Percentiles rank a stretch among this genome's conserved stretches.
These are phyloP conservation scores for Boeremia lycopersici DNA, from an alignment of 2,329 filamentous ascomycete genomes.

Conservation along the genomic window DNA sequence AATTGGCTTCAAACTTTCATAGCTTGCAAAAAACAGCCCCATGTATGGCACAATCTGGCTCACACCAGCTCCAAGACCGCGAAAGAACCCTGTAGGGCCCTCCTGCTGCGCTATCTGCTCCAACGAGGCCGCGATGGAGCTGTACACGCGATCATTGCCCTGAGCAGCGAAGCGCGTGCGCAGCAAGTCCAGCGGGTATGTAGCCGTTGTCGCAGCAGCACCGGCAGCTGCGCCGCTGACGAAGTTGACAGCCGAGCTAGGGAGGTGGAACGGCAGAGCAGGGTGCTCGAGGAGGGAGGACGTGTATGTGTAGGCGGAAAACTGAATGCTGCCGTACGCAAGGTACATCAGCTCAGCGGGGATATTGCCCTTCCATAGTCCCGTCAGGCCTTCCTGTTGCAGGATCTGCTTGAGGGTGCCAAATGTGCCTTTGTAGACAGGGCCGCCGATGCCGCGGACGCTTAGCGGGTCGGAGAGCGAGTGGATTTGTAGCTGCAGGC, in stretches of 20 bases:
- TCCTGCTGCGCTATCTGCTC: conserved; percentile 76
- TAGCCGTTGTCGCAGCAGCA: conserved; percentile 77
- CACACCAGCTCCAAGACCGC: conserved; percentile 79
- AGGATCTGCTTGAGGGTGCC: conserved; percentile 79
- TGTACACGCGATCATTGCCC: conserved; percentile 79
- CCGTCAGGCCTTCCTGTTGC: conserved; percentile 78
- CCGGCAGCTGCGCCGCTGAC: conserved; percentile 83
- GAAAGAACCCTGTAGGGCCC: conserved; percentile 81
- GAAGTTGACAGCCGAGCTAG: conserved; percentile 76
- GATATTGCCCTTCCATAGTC: conserved; percentile 97
- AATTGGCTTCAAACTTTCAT: conserved; percentile 70
- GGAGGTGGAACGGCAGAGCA: conserved; percentile 58
- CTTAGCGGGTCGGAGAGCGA: conserved; percentile 76
- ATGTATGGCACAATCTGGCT: conserved; percentile 94
- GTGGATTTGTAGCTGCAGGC: conserved; percentile 90
- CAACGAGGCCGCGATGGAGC: conserved; percentile 71
- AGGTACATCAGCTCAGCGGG: conserved; percentile 95
- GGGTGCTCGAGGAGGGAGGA: conserved; percentile 67
- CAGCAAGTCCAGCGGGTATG: conserved; percentile 92
- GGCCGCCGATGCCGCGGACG: conserved; percentile 55
- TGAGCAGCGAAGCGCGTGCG: conserved; percentile 97
- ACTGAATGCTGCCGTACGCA: conserved; percentile 87
- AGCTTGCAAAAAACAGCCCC: conserved; percentile 92
- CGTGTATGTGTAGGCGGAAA: conserved; percentile 81
- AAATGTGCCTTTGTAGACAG: conserved; percentile 74